Base-by-base conservation (phyloP, 805 yeast genomes). In the Candida glaebosa region DNA sequence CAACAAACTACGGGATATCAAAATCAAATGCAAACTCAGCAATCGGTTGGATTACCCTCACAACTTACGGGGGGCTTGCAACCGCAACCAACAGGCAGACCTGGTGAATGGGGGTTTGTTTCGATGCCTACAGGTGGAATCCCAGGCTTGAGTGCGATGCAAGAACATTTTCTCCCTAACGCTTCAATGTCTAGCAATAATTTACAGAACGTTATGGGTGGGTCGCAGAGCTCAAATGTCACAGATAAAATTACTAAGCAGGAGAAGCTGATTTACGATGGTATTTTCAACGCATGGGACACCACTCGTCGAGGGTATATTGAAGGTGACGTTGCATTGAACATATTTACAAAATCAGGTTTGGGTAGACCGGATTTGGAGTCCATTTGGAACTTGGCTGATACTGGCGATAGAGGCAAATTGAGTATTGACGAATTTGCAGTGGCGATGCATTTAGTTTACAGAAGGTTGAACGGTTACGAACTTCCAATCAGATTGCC, bases 391-490 rank as follows among this genome's bases (percentile, higher is more conserved):
- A 86, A 80, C 37, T 73, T 91, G 50, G 79, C 90, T 42, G 98
- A 93, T 60, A 76, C 82, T 12, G 81, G 82, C 41, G 85, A 89
- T 60, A 75, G 84, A 41, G 96, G 97, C 3, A 81, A 78, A 57
- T 78, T 91, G 50, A 86, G 87, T 59, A 81, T 79, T 54, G 96
- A 91, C 59, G 96, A 88, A 61, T 93, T 91, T 67, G 84, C 96
- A 0, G 89, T 93, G 26, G 97, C 98, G 24, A 93, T 91, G 98
- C 97, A 95, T 71, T 72, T 91, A 44, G 91, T 91, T 34, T 91
- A 93, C 65, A 79, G 96, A 60, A 78, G 91, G 47, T 69, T 91
- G 57, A 90, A 89, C 56, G 97, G 97, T 2, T 80, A 78, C 48
- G 87, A 84, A n/a, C 65, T 93, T 38, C 99, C 99, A 18, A 58